A percentile compares a stretch with the other conserved stretches of the same genome.
Conservation (phyloP, 192 early-diverging fungal species). For the Dissophora ornata region DNA sequence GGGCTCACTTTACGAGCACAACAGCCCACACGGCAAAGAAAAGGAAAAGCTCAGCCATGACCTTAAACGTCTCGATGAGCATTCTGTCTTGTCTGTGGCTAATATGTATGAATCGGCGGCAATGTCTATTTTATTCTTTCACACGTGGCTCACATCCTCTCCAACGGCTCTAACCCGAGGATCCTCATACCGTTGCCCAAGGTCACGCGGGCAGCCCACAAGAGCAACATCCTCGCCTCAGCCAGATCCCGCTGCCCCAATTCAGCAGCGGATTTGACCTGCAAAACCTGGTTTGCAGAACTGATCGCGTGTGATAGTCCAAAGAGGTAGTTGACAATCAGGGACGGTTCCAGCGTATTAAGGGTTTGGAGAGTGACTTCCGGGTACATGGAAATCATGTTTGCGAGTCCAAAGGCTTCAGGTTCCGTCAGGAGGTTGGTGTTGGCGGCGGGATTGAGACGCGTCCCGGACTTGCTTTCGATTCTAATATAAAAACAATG, state of each 20-base stretch:
- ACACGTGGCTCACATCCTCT: constrained; percentile 81
- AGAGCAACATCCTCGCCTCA: constrained; percentile 81
- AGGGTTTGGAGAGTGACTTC: constrained; percentile 73
- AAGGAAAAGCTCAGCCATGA: no score
- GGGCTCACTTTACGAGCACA: no score
- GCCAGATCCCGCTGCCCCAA: constrained; percentile 63
- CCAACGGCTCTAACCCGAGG: constrained; percentile 81
- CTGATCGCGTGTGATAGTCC: constrained; percentile 80
- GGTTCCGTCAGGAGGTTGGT: constrained; percentile 75
- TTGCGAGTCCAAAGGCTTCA: constrained; percentile 75
- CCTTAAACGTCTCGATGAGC: no score
- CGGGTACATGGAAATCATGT: constrained; percentile 82
- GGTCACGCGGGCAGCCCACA: constrained; percentile 80
- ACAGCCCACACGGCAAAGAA: no score
- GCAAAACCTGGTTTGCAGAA: constrained; percentile 70
- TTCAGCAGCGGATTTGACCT: constrained; percentile 70
- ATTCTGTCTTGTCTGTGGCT: no score
- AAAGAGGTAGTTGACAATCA: constrained; percentile 82
- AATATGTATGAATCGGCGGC: no score
- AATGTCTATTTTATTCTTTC: not conserved
- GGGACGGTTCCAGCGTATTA: constrained; percentile 79
- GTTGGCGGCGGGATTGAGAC: constrained; percentile 61
- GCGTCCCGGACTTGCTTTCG: constrained; percentile 72
- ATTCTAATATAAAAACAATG: constrained; percentile 63
- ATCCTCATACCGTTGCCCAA: constrained; percentile 83